Percentiles rank a stretch among this genome's conserved stretches.
These are phyloP conservation scores for Penicillium sp. DNA, from an alignment of 2,329 filamentous ascomycete genomes.

Conservation along the genomic window DNA sequence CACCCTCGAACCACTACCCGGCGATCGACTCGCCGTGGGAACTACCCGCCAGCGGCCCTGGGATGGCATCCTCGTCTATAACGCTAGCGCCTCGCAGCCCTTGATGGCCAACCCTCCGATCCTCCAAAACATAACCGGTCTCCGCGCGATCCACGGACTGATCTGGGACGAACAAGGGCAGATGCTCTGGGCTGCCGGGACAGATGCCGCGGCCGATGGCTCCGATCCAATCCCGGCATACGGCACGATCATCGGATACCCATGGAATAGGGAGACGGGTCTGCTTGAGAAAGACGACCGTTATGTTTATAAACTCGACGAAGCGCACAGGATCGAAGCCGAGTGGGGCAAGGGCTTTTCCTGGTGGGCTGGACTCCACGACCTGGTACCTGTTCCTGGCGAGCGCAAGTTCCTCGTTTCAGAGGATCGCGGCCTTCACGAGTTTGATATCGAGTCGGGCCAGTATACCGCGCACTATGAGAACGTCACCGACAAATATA, in stretches of 20 bases:
- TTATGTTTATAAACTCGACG: constrained; percentile 11
- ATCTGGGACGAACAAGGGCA: constrained; percentile 27
- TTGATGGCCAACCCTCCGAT: constrained; percentile 21
- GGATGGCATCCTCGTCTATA: constrained; percentile 27
- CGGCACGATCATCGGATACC: constrained; percentile 20
- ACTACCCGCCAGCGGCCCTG: constrained; percentile 24
- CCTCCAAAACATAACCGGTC: constrained; percentile 25
- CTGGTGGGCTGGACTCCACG: constrained; percentile 27
- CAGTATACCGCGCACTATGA: constrained; percentile 15
- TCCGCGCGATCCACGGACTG: constrained; percentile 25
- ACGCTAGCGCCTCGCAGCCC: constrained; percentile 17
- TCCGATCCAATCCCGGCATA: constrained; percentile 21
- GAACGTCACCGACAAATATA: constrained; percentile 18
- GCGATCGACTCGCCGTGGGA: constrained; percentile 19
- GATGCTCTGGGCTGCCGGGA: constrained; percentile 25
- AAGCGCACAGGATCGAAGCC: constrained; percentile 13
- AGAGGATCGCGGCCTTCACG: constrained; percentile 19
- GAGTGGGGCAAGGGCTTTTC: constrained; percentile 24
- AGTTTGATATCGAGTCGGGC: constrained; percentile 20
- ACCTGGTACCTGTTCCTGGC: constrained; percentile 24
- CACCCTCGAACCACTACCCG: constrained; percentile 21
- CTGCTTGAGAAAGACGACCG: constrained; percentile 15
- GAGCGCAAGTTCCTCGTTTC: constrained; percentile 25
- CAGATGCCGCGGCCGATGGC: constrained; percentile 25
- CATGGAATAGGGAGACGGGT: constrained; percentile 18